Conservation (phyloP, 306 rosid genomes). For the Pyrus betulifolia region DNA sequence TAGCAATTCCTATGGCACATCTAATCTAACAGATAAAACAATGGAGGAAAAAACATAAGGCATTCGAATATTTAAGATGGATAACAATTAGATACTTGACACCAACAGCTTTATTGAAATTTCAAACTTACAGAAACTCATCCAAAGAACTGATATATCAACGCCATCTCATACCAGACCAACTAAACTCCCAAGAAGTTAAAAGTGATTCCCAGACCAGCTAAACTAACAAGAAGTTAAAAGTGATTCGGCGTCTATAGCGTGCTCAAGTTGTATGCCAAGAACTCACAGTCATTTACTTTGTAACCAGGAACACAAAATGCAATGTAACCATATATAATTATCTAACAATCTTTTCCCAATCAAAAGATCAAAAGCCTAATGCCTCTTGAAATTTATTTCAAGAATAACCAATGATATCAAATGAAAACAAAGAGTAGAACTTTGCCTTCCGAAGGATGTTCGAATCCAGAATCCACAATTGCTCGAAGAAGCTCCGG, state of each 20-base stretch:
- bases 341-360: background rate
- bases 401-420: background rate
- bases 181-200: background rate
- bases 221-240: background rate
- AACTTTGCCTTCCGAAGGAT: conserved; percentile 78
- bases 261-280: background rate
- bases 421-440: background rate
- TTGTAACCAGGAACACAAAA: background rate
- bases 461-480: conserved; percentile 79
- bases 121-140: background rate
- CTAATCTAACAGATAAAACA: background rate
- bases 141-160: background rate
- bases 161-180: background rate
- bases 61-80: background rate
- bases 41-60: background rate
- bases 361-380: background rate
- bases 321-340: background rate
- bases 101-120: background rate
- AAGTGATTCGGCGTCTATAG: background rate
- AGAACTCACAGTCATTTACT: background rate
- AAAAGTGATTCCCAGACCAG: background rate
- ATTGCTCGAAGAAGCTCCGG: conserved; percentile 81
- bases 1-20: background rate
- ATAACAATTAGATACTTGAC: background rate
- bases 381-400: background rate